Evolutionary conservation across 2,329 filamentous ascomycete species (phyloP), one percentile per base, ranked within the genome.

Genomic region (Apiospora rasikravindrae): DNA sequence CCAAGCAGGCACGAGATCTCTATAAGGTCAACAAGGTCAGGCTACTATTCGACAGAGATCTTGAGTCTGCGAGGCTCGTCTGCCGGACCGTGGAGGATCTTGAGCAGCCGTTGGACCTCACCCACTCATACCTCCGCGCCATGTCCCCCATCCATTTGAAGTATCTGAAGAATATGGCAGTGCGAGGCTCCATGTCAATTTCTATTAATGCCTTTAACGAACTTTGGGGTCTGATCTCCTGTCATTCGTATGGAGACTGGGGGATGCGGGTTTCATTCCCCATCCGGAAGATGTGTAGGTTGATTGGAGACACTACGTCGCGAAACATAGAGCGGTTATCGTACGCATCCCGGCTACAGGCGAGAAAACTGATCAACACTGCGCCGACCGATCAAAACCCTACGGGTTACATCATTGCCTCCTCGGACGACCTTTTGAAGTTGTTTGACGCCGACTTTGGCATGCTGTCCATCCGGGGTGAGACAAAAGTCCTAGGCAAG

Each of bases 181-280:
- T 97, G 0, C 90, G 94, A n/a, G 94, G 94, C 0, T 97, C 94
- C 75, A 98, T 98, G 94, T 97, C 94, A 0, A 95, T 98, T 73
- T 97, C 94, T 0, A 93, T 98, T 78, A 96, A 94, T 75, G 93
- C 93, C 0, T 96, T 97, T 77, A 87, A 89, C 76, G 93, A 97
- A 76, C 83, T 98, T 0, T 98, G 95, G 95, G 95, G 95, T 0
- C 84, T 98, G 40, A 94, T 98, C 53, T 91, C 94, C 1, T 97
- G 94, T 73, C 95, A 98, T 79, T 90, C 92, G 0, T 97, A 97
- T 77, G 94, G 93, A 0, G 72, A 81, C 1, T 88, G 88, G 64
- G 94, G 94, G 4, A 97, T 96, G 94, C 88, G 95, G n/a, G 94
- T 98, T 0, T 94, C 94, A 0, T 98, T 98, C 77, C 94, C 95